Evolutionary conservation across 2,329 filamentous ascomycete species (phyloP).

Genomic region (Orbilia ellipsospora): DNA sequence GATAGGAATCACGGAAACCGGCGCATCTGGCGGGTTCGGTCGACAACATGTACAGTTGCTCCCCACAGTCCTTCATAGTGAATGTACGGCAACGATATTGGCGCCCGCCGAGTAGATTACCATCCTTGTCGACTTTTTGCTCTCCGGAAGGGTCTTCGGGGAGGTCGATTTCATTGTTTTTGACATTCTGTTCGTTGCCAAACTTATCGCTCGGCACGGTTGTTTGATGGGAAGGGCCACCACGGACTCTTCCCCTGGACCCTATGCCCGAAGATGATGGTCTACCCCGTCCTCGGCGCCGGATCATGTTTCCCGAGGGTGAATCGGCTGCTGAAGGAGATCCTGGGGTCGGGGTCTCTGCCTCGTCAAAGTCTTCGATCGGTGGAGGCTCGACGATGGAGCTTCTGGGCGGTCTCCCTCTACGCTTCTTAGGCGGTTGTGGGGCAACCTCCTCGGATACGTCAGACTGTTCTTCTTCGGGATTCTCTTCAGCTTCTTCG

Average conservation of each 20-base stretch:
- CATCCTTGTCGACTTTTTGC: slow-evolving; percentile 90
- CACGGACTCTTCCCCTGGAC: slow-evolving; percentile 74
- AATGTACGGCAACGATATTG: slow-evolving; percentile 95
- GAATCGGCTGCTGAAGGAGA: slow-evolving; percentile 73
- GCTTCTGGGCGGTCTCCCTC: slow-evolving; percentile 65
- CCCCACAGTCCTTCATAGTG: slow-evolving; percentile 85
- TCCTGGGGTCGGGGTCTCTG: slow-evolving; percentile 66
- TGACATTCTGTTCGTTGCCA: slow-evolving; percentile 88
- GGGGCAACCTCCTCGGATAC: slow-evolving; percentile 54
- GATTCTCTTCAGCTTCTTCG: slow-evolving; percentile 29
- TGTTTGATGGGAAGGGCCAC: slow-evolving; percentile 78
- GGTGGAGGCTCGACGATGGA: slow-evolving; percentile 41
- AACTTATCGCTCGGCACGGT: slow-evolving; percentile 92
- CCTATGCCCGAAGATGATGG: slow-evolving; percentile 74
- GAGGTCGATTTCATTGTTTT: slow-evolving; percentile 89
- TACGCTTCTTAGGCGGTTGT: slow-evolving; percentile 66
- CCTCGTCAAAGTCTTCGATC: slow-evolving; percentile 39
- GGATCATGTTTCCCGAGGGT: slow-evolving; percentile 69
- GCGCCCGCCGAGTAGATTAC: slow-evolving; percentile 81
- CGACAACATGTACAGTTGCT: slow-evolving; percentile 98
- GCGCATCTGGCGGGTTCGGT: slow-evolving; percentile 95
- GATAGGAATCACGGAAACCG: slow-evolving; percentile 95
- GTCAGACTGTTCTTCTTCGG: slow-evolving; percentile 43
- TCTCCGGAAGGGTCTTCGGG: slow-evolving; percentile 90
- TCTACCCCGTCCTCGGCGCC: slow-evolving; percentile 65